phyloP scores from a whole-genome alignment of 1,284 basidiomycete species.

The Leccinum fallax region DNA sequence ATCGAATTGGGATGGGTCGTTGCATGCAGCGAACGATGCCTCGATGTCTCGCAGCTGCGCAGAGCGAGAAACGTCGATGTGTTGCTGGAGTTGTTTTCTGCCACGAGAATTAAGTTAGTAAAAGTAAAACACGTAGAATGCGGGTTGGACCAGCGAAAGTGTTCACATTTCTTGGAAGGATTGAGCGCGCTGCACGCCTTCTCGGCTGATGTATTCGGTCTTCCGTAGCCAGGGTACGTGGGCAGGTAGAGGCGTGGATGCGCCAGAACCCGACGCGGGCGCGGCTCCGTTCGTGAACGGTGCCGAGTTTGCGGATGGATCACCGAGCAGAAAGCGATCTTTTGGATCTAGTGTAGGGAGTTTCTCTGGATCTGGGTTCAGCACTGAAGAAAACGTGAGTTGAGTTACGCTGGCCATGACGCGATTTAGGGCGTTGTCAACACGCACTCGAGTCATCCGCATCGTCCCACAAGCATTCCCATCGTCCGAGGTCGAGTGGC shows the following conservation, averaged over 20 bases:
- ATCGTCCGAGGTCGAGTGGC: slow-evolving; percentile 85
- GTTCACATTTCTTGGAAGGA: slow-evolving; percentile 60
- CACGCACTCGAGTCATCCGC: slow-evolving; percentile 67
- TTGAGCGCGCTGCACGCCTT: slow-evolving; percentile 51
- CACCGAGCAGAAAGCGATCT: slow-evolving; percentile 69
- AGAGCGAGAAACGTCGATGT: slow-evolving; percentile 74
- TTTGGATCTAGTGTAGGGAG: slow-evolving; percentile 68
- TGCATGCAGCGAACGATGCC: slow-evolving; percentile 72
- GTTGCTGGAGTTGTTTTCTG: slow-evolving; percentile 55
- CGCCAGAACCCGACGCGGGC: slow-evolving; percentile 35
- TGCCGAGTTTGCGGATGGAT: slow-evolving; percentile 50
- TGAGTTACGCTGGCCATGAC: not conserved
- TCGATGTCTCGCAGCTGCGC: slow-evolving; percentile 86
- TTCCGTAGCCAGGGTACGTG: slow-evolving; percentile 89
- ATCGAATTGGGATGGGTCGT: slow-evolving; percentile 53
- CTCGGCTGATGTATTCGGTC: slow-evolving; percentile 83
- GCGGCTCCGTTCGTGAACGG: slow-evolving; percentile 46
- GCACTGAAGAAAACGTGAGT: slow-evolving; percentile 40
- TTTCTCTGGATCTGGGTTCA: slow-evolving; percentile 68
- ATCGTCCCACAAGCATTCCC: slow-evolving; percentile 80
- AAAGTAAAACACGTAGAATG: not conserved
- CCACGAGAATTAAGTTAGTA: not conserved
- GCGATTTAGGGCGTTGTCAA: not conserved
- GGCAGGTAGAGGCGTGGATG: slow-evolving; percentile 48
- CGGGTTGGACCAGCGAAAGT: not conserved